Evolutionary conservation across 2,329 filamentous ascomycete species (phyloP).

Genomic region (Orbilia ellipsospora): DNA sequence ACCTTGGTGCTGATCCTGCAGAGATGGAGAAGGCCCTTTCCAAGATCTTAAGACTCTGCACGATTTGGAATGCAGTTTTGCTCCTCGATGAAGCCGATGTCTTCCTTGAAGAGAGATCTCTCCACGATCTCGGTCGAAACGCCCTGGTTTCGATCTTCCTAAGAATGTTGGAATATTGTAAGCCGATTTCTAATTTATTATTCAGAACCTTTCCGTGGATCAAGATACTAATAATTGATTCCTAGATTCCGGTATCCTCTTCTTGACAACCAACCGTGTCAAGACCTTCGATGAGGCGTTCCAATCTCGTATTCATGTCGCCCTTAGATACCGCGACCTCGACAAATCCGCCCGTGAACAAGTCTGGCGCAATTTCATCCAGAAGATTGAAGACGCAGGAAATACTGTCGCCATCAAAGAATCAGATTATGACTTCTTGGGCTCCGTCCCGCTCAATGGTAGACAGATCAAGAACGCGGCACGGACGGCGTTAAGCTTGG

Average conservation of each 20-base stretch:
- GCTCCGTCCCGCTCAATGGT: conserved; percentile 60
- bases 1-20: conserved; percentile 61
- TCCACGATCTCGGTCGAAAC: conserved; percentile 86
- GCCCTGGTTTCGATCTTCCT: conserved; percentile 73
- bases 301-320: conserved; percentile 62
- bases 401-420: conserved; percentile 52
- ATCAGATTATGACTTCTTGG: conserved; percentile 45
- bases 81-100: conserved; percentile 88
- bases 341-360: conserved; percentile 57
- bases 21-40: conserved; percentile 79
- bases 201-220: neutral
- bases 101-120: conserved; percentile 83
- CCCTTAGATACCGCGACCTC: conserved; percentile 60
- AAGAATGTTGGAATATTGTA: conserved; percentile 63
- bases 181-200: conserved; percentile 2
- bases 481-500: conserved; percentile 60
- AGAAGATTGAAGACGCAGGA: conserved; percentile 56
- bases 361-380: conserved; percentile 60
- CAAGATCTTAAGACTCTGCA: conserved; percentile 85
- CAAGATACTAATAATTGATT: neutral
- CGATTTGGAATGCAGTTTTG: conserved; percentile 86
- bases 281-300: conserved; percentile 63
- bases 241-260: conserved; percentile 62
- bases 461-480: conserved; percentile 62
- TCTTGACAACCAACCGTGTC: conserved; percentile 65